These are phyloP conservation scores for Erythrobasidium hasegawianum DNA, from an alignment of 1,284 basidiomycete genomes.

Conservation along the genomic window DNA sequence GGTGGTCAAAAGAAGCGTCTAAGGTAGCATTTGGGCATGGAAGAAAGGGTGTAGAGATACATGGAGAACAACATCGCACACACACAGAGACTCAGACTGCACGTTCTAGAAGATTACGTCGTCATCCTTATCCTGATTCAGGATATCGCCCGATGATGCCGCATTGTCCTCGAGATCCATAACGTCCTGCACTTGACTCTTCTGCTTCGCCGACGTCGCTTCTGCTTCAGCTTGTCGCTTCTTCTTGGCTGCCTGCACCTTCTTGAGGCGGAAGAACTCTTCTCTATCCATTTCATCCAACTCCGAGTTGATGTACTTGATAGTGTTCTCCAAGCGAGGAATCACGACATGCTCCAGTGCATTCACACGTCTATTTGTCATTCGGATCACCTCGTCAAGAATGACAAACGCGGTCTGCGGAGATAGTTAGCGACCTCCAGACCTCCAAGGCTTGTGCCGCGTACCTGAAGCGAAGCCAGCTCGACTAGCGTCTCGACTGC, in stretches of 20 bases:
- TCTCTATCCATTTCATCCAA: constrained; percentile 96
- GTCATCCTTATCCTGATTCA: constrained; percentile 72
- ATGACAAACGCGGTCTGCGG: constrained; percentile 93
- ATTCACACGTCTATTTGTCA: constrained; percentile 96
- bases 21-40: background rate
- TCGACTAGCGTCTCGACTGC: constrained; percentile 96
- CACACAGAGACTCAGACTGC: background rate
- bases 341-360: constrained; percentile 98
- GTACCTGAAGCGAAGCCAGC: constrained; percentile 73
- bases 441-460: background rate
- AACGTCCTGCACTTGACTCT: constrained; percentile 39
- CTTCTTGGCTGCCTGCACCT: constrained; percentile 90
- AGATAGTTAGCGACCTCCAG: background rate
- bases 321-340: constrained; percentile 91
- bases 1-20: background rate
- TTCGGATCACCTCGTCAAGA: constrained; percentile 96
- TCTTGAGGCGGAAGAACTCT: constrained; percentile 82
- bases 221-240: constrained; percentile 63
- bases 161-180: constrained; percentile 51
- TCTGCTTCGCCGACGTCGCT: constrained; percentile 45
- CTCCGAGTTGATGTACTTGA: constrained; percentile 88
- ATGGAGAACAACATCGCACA: background rate
- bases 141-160: constrained; percentile 57
- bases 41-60: too few species aligned
- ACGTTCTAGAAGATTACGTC: constrained; percentile 78